phyloP scores from a whole-genome alignment of 1,139 yeast species.

The Geotrichum klebahnii region DNA sequence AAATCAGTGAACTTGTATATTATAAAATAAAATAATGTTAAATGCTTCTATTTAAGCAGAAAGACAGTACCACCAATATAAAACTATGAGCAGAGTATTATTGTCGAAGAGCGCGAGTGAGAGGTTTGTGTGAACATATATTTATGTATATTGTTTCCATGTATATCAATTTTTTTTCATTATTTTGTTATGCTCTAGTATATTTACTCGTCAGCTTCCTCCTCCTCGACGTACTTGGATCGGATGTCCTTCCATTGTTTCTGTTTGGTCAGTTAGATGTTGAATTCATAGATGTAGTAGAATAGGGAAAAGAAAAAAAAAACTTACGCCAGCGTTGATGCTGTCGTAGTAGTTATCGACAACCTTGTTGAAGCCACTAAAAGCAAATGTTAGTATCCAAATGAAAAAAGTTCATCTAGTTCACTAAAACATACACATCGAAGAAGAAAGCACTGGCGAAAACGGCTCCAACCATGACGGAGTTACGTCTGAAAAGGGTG shows the following conservation, averaged over 20 bases:
- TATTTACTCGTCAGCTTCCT: slow-evolving; percentile 35
- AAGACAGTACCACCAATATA: no score
- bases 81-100: no score
- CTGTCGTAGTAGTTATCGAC: slow-evolving; percentile 79
- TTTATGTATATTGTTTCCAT: no score
- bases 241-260: slow-evolving; percentile 97
- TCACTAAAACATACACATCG: slow-evolving; percentile 56
- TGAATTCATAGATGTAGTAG: not conserved
- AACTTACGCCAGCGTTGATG: slow-evolving; percentile 71
- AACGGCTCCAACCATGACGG: slow-evolving; percentile 80
- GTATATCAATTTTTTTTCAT: not conserved
- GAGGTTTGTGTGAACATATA: no score
- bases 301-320: not conserved
- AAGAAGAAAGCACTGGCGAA: slow-evolving; percentile 85
- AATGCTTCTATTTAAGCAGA: no score
- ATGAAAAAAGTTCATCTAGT: slow-evolving; percentile 26
- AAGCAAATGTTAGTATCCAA: not conserved
- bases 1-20: no score
- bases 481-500: slow-evolving; percentile 86
- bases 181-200: not conserved
- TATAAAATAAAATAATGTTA: no score
- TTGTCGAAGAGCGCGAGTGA: no score
- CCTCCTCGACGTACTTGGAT: slow-evolving; percentile 46
- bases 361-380: slow-evolving; percentile 63
- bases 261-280: slow-evolving; percentile 27